Evolutionary conservation across 2,329 filamentous ascomycete species (phyloP).

Genomic region (Xylaria digitata): DNA sequence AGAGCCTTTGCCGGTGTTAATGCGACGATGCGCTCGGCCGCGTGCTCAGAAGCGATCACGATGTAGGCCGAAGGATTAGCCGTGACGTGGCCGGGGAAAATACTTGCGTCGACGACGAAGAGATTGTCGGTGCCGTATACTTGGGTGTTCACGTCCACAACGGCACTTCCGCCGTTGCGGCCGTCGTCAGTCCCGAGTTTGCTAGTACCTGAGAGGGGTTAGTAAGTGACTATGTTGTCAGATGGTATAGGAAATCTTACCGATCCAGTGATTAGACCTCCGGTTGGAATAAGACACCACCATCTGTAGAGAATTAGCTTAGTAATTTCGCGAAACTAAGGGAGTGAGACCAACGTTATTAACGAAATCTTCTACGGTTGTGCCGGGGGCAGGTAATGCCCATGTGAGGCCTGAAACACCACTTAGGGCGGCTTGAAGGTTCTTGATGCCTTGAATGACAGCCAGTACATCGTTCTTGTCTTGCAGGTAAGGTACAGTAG

Average conservation of each 20-base stretch:
- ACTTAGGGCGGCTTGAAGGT: slow-evolving; percentile 65
- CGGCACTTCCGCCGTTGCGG: slow-evolving; percentile 64
- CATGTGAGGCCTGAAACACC: slow-evolving; percentile 67
- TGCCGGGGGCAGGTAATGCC: slow-evolving; percentile 63
- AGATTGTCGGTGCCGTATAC: slow-evolving; percentile 76
- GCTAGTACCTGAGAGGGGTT: slow-evolving; percentile 57
- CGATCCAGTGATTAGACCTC: slow-evolving; percentile 65
- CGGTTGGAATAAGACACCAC: slow-evolving; percentile 55
- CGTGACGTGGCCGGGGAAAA: slow-evolving; percentile 76
- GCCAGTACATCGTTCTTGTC: slow-evolving; percentile 69
- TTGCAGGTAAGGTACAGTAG: slow-evolving; percentile 69
- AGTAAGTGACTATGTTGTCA: slow-evolving; percentile 18
- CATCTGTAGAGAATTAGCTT: slow-evolving; percentile 45
- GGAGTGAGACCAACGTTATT: slow-evolving; percentile 54
- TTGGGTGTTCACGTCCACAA: slow-evolving; percentile 72
- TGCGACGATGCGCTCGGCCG: slow-evolving; percentile 50
- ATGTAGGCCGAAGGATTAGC: slow-evolving; percentile 70
- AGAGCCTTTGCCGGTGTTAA: slow-evolving; percentile 53
- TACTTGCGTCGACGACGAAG: slow-evolving; percentile 74
- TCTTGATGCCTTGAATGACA: slow-evolving; percentile 73
- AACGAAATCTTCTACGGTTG: slow-evolving; percentile 67
- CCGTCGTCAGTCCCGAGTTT: slow-evolving; percentile 71
- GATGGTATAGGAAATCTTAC: slow-evolving; percentile 38
- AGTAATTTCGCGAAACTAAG: background rate
- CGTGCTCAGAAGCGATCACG: slow-evolving; percentile 55